Evolutionary conservation across 148 eudicot species (phyloP).

Genomic region (Mesembryanthemum crystallinum): DNA sequence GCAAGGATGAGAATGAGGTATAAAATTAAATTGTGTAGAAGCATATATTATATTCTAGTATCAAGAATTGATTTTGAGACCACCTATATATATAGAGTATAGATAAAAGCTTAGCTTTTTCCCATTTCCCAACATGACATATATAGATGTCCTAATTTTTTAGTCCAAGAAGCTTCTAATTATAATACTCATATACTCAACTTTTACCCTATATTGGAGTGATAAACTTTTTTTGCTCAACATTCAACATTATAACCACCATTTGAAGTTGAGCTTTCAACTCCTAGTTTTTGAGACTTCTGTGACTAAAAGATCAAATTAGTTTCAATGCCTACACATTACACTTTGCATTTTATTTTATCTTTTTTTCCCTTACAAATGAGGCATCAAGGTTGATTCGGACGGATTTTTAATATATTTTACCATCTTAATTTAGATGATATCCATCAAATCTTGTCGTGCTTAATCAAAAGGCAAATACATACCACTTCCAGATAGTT

Average conservation of each 20-base stretch:
- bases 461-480: no score
- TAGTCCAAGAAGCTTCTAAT: slow-evolving; percentile 20
- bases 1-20: not conserved
- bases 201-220: not conserved
- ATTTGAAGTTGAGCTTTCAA: slow-evolving; percentile 8
- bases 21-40: not conserved
- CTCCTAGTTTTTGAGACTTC: not conserved
- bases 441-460: no score
- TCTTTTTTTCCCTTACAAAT: not conserved
- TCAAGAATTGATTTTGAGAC: not conserved
- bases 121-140: slow-evolving; percentile 10
- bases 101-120: not conserved
- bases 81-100: not conserved
- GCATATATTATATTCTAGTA: not conserved
- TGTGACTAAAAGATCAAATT: slow-evolving; percentile 14
- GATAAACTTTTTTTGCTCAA: not conserved
- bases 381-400: no score
- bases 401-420: no score
- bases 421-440: no score
- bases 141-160: slow-evolving; percentile 13
- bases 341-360: not conserved
- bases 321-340: no score
- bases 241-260: not conserved
- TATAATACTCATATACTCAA: not conserved
- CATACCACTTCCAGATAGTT: no score